These are phyloP conservation scores for Glutinoglossum americanum DNA, from an alignment of 495 filamentous ascomycete genomes.

Conservation along the genomic window DNA sequence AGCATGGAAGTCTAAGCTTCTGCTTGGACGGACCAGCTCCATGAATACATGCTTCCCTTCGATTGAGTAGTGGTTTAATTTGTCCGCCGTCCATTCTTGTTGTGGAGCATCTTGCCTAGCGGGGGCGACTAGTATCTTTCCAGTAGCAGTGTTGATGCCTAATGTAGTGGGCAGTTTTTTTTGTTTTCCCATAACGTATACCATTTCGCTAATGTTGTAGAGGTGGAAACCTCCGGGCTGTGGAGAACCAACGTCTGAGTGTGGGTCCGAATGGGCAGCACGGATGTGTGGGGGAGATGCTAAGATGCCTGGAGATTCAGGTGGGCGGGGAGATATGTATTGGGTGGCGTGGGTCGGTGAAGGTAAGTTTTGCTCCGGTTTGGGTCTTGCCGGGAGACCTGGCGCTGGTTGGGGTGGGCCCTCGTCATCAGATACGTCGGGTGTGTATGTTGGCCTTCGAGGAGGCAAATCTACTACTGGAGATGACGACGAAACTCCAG, in stretches of 20 bases:
- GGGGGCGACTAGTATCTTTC: constrained; percentile 75
- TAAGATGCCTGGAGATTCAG: constrained; percentile 23
- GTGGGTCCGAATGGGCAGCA: constrained; percentile 20
- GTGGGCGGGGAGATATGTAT: constrained; percentile 24
- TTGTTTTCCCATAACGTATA: constrained; percentile 78
- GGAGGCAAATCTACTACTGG: constrained; percentile 19
- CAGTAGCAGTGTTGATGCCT: constrained; percentile 70
- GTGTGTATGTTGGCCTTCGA: constrained; percentile 29
- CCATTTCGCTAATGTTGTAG: constrained; percentile 93
- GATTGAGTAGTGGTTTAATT: constrained; percentile 82
- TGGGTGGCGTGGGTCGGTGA: constrained; percentile 13
- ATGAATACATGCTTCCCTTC: constrained; percentile 97
- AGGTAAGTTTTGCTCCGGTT: constrained; percentile 34
- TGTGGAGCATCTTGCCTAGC: constrained; percentile 64
- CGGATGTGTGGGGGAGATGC: constrained; percentile 39
- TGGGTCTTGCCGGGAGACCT: constrained; percentile 45
- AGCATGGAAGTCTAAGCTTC: constrained; percentile 88
- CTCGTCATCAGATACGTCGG: constrained; percentile 39
- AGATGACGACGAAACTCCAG: constrained; percentile 23
- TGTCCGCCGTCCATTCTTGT: constrained; percentile 85
- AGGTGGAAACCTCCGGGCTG: constrained; percentile 68
- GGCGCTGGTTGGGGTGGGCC: constrained; percentile 26
- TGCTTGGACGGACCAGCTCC: constrained; percentile 74
- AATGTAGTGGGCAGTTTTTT: constrained; percentile 95
- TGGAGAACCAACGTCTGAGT: constrained; percentile 18